Evolutionary conservation across 768 basidiomycete species (phyloP), one percentile per base, ranked within the genome.

Genomic region (Leccinellum luteum): DNA sequence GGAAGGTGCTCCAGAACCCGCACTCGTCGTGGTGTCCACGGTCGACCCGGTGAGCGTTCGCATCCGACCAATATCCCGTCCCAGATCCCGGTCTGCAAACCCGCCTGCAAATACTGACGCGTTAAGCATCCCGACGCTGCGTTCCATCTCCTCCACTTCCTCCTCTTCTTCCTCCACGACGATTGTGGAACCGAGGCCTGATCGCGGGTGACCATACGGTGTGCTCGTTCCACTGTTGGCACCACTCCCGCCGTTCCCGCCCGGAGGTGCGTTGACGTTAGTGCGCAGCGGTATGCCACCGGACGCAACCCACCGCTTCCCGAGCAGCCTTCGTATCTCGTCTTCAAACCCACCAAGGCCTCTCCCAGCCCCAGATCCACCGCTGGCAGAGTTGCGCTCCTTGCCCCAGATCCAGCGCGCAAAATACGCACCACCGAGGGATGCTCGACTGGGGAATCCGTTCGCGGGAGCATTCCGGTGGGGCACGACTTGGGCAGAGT

Each of bases 331-430:
- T 57, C 82, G 78, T 54, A 92, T 81, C 73, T 93, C 91, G 56
- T 93, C 92, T 67, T 93, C 91, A 61, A 88, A 93, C 25, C 81
- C 84, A 23, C 80, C 82, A 23, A 84, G 75, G 4, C 76, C 78
- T 28, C 73, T 63, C 2, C 57, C 64, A 27, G 71, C 51, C 34
- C 78, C 74, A 3, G 75, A 66, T 8, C 64, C 66, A 25, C 68
- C 66, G 17, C 58, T 51, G 28, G 58, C 52, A 10, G 71, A 71
- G 55, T 66, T 73, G 27, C 76, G 74, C 55, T 90, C 86, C 61
- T 84, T 81, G 41, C 88, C 85, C 90, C 90, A 93, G 44, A 90
- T 86, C 91, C 92, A 94, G 8, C 92, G 80, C 28, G 90, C 92
- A 43, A 90, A 74, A 66, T 90, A 93, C 1, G 91, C 89, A 0